Percentiles rank a stretch among this genome's conserved stretches.
Conservation (phyloP, 495 filamentous ascomycete genomes). For the Entonaema liquescens region DNA sequence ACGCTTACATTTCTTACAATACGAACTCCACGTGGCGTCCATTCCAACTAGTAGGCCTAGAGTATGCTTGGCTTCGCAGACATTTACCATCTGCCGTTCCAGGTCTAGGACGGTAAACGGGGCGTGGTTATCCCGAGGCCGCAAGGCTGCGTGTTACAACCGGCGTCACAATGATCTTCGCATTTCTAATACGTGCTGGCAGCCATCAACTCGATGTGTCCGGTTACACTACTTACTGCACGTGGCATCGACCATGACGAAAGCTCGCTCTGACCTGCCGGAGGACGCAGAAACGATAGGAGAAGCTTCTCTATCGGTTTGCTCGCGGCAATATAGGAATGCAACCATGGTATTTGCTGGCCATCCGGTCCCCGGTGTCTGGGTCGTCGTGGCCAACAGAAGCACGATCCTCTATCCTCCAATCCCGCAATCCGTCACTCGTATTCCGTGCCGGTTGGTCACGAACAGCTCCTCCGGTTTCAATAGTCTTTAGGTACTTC, state of each 20-base stretch:
- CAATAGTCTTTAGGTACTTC: background rate
- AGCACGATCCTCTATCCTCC: background rate
- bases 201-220: slow-evolving; percentile 11
- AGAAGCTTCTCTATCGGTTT: background rate
- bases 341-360: background rate
- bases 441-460: background rate
- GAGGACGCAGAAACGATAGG: background rate
- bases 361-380: background rate
- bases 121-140: slow-evolving; percentile 12
- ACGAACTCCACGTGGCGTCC: slow-evolving; percentile 2
- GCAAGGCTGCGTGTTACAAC: slow-evolving; percentile 16
- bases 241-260: slow-evolving; percentile 21
- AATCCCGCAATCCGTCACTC: background rate
- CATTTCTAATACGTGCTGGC: background rate
- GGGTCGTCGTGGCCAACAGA: background rate
- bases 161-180: background rate
- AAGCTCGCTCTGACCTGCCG: slow-evolving; percentile 9
- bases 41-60: slow-evolving; percentile 12
- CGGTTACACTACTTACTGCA: slow-evolving; percentile 35
- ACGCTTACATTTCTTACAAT: background rate
- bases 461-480: background rate
- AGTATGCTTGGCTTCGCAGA: slow-evolving; percentile 3
- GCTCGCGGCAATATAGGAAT: background rate
- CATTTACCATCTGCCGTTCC: background rate
- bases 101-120: background rate